These are phyloP conservation scores for Botrytis pseudocinerea DNA, from an alignment of 2,329 filamentous ascomycete genomes.

Conservation along the genomic window DNA sequence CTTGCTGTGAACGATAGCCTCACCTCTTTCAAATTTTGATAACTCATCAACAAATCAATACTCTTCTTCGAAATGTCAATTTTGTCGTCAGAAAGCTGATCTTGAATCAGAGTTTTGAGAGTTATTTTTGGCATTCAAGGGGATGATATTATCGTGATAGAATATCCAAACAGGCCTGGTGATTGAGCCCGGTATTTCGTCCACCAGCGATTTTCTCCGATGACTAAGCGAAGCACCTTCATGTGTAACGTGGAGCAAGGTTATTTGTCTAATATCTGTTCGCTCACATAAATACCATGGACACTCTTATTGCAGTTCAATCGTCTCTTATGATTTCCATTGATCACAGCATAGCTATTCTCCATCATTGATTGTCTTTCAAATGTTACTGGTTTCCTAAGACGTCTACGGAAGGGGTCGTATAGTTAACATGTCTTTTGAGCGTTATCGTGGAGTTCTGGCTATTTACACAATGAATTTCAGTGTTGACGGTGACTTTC, in stretches of 20 bases:
- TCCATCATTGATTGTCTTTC: neutral
- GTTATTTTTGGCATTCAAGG: neutral
- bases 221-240: neutral
- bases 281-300: neutral
- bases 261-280: neutral
- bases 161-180: neutral
- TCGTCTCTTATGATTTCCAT: neutral
- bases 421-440: neutral
- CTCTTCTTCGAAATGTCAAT: neutral
- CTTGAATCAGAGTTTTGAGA: neutral
- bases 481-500: neutral
- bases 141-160: neutral
- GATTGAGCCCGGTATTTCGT: neutral
- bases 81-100: neutral
- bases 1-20: neutral
- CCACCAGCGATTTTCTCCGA: neutral
- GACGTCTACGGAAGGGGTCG: neutral
- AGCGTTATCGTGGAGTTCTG: no score
- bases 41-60: neutral
- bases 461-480: neutral
- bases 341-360: neutral
- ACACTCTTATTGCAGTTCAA: neutral
- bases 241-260: neutral
- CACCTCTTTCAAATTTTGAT: neutral
- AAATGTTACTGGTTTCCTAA: neutral